Evolutionary conservation across 495 filamentous ascomycete genomes (phyloP).

Genomic region (Rostrohypoxylon terebratum): DNA sequence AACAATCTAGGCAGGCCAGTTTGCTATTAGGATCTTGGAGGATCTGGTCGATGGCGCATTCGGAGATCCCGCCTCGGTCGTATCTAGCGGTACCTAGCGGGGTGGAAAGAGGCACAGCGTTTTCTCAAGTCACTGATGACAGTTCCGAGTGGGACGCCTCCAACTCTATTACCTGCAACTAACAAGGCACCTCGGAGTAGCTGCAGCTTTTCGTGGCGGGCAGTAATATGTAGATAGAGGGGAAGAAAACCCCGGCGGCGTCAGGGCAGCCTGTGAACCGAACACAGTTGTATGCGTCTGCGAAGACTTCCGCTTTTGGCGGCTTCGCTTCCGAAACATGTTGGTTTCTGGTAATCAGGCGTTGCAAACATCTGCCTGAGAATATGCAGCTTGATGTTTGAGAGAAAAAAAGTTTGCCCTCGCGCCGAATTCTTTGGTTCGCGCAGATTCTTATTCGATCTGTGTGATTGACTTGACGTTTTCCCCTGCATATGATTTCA

Average conservation of each 20-base stretch:
- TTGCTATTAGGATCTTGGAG: constrained; percentile 12
- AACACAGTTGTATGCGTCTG: constrained; percentile 17
- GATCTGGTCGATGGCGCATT: neutral
- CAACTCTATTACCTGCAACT: constrained; percentile 22
- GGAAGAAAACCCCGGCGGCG: neutral
- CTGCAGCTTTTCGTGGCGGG: constrained; percentile 30
- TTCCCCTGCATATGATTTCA: constrained; percentile 21
- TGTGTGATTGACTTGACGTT: neutral
- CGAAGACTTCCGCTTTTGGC: constrained; percentile 19
- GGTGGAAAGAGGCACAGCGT: constrained; percentile 29
- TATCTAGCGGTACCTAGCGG: constrained; percentile 13
- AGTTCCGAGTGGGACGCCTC: constrained; percentile 14
- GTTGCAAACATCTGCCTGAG: constrained; percentile 17
- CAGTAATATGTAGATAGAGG: neutral
- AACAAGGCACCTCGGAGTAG: constrained; percentile 5
- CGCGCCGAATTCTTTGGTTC: constrained; percentile 5
- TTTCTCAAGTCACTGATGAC: neutral
- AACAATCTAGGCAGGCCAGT: constrained; percentile 10
- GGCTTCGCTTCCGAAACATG: constrained; percentile 33
- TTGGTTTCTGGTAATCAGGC: constrained; percentile 20
- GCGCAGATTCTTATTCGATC: constrained; percentile 4
- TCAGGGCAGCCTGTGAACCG: constrained; percentile 13
- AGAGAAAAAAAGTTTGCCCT: constrained; percentile 25
- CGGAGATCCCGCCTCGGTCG: constrained; percentile 32
- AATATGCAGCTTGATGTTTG: constrained; percentile 13